Conservation (phyloP, 345 rosid genomes). For the Clarkia xantiana region DNA sequence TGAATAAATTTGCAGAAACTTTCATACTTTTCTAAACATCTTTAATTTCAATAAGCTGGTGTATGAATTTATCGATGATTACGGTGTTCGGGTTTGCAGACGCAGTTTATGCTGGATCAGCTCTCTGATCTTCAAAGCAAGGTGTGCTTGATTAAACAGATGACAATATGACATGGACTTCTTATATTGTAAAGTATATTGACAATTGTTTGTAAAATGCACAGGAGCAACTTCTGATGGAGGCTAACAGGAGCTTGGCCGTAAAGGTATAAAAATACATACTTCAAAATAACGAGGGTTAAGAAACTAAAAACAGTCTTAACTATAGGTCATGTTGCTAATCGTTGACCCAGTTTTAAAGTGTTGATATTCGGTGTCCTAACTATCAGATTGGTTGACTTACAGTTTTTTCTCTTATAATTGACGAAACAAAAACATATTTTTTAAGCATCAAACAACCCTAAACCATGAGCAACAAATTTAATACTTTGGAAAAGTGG, state of each 20-base stretch:
- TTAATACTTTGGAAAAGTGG: too few relatives aligned
- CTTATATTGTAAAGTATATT: neutral
- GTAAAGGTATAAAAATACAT: constrained; percentile 33
- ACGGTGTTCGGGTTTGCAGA: constrained; percentile 23
- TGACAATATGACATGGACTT: neutral
- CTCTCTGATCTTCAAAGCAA: constrained; percentile 81
- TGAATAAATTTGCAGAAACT: neutral
- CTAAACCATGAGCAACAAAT: too few relatives aligned
- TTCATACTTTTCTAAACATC: neutral
- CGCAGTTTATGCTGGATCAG: constrained; percentile 89
- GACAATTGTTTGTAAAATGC: neutral
- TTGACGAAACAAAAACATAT: too few relatives aligned
- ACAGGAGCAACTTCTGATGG: constrained; percentile 71
- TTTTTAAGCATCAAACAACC: too few relatives aligned
- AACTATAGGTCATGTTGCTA: too few relatives aligned
- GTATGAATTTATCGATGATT: too few relatives aligned
- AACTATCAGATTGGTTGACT: too few relatives aligned
- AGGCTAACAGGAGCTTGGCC: constrained; percentile 74
- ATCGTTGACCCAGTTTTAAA: too few relatives aligned
- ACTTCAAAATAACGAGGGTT: neutral
- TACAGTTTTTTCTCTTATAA: too few relatives aligned
- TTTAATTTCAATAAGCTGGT: neutral
- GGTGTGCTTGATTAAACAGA: constrained; percentile 16
- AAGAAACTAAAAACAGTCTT: too few relatives aligned
- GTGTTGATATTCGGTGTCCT: too few relatives aligned